These are phyloP conservation scores for Acacia melanoxylon DNA, from an alignment of 306 rosid species.

Conservation along the genomic window DNA sequence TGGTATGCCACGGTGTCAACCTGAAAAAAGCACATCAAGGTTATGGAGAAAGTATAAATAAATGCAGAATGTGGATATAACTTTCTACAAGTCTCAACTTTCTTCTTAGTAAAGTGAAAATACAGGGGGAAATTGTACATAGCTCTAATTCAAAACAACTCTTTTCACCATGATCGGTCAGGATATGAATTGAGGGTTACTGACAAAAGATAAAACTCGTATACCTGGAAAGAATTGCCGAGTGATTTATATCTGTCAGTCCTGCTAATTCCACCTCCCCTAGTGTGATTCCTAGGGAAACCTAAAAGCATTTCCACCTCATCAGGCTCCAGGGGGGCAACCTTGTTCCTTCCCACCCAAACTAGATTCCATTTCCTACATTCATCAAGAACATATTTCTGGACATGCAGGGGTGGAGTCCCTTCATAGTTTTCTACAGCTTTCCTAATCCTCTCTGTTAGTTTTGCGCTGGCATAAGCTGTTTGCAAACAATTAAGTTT, in stretches of 20 bases:
- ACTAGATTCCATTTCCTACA: conserved; percentile 95
- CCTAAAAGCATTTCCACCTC: conserved; percentile 90
- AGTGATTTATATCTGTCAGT: conserved; percentile 93
- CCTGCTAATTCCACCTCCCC: conserved; percentile 97
- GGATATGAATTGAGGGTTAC: not conserved
- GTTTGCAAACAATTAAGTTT: conserved; percentile 87
- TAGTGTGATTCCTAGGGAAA: conserved; percentile 90
- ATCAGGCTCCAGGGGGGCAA: conserved; percentile 93
- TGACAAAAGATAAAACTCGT: conserved; percentile 5
- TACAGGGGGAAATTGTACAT: not conserved
- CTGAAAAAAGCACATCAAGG: conserved; percentile 44
- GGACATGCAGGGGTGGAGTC: conserved; percentile 61
- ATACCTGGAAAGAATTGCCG: conserved; percentile 96
- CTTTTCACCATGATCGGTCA: conserved; percentile 10
- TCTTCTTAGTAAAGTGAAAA: not conserved
- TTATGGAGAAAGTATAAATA: not conserved
- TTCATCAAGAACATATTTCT: conserved; percentile 64
- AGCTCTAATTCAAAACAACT: not conserved
- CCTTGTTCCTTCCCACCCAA: conserved; percentile 97
- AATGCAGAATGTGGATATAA: not conserved
- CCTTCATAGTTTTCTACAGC: conserved; percentile 63
- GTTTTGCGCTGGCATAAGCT: conserved; percentile 64
- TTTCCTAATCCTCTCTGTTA: conserved; percentile 73
- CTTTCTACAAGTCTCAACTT: conserved; percentile 4
- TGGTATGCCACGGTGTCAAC: conserved; percentile 96